Evolutionary conservation across 768 basidiomycete species (phyloP).

Genomic region (Boletellus emodensis): DNA sequence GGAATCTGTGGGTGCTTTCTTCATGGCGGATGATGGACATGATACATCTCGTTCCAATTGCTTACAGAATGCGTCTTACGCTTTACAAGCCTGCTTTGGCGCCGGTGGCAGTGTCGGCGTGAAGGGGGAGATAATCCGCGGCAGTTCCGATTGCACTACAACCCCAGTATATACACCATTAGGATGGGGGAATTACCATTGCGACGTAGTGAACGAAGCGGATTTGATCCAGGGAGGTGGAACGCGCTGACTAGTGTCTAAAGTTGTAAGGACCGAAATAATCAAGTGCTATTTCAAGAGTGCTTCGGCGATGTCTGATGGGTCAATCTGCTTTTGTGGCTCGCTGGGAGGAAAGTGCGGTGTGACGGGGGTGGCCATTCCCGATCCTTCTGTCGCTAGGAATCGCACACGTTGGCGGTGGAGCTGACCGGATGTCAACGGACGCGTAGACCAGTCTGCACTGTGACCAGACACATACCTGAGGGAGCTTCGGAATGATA

Average conservation of each 20-base stretch:
- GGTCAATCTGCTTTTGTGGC: conserved; percentile 23
- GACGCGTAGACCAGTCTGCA: conserved; percentile 7
- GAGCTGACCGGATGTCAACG: conserved; percentile 44
- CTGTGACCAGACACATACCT: conserved; percentile 45
- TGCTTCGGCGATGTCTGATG: conserved; percentile 44
- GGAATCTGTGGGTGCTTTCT: conserved; percentile 71
- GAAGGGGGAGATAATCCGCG: conserved; percentile 10
- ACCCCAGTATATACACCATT: conserved; percentile 33
- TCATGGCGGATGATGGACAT: conserved; percentile 4
- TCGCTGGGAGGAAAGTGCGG: conserved; percentile 56
- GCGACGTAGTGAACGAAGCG: conserved; percentile 14
- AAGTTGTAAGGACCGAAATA: conserved; percentile 6
- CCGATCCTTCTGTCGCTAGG: conserved; percentile 61
- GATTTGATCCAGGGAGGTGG: conserved; percentile 9
- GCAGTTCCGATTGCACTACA: conserved; percentile 24
- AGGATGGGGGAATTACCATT: conserved; percentile 27
- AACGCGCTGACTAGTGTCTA: conserved; percentile 18
- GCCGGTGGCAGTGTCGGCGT: conserved; percentile 2
- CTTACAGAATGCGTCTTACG: conserved; percentile 26
- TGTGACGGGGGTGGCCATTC: conserved; percentile 62
- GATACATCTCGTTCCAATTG: neutral
- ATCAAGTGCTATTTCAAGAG: conserved; percentile 35
- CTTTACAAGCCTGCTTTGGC: conserved; percentile 20
- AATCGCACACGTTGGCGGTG: conserved; percentile 82
- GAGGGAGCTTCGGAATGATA: conserved; percentile 93